These are phyloP conservation scores for Suillus cothurnatus DNA, from an alignment of 768 basidiomycete species.

Conservation along the genomic window DNA sequence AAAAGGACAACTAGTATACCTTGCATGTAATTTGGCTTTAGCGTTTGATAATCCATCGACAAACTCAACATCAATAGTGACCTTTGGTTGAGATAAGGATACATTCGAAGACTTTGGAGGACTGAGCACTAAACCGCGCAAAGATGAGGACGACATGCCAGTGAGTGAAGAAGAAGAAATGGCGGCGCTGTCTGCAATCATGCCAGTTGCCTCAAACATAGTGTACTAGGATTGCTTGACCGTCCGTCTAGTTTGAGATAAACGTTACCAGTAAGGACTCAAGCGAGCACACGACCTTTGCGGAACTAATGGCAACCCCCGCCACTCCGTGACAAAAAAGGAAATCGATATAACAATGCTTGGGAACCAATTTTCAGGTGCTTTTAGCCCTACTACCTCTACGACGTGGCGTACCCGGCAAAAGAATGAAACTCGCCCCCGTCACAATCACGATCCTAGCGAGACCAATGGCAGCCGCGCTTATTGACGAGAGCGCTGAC, in stretches of 20 bases:
- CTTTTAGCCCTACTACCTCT: no score
- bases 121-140: slow-evolving; percentile 11
- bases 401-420: no score
- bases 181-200: not conserved
- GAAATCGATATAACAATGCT: no score
- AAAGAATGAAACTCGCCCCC: no score
- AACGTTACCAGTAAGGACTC: no score
- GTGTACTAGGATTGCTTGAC: not conserved
- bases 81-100: slow-evolving; percentile 38
- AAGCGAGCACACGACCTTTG: not conserved
- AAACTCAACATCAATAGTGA: slow-evolving; percentile 44
- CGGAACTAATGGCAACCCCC: no score
- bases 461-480: no score
- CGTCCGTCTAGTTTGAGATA: not conserved
- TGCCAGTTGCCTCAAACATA: not conserved
- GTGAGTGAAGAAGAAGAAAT: not conserved
- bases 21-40: slow-evolving; percentile 58
- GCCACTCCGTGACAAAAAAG: no score
- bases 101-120: slow-evolving; percentile 33
- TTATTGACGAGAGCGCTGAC: no score
- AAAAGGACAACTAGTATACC: slow-evolving; percentile 51
- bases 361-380: no score
- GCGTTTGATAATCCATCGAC: slow-evolving; percentile 66
- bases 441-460: no score
- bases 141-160: slow-evolving; percentile 5